Base-by-base conservation (phyloP, 164 flowering plant species). In the Magnolia kwangsiensis region DNA sequence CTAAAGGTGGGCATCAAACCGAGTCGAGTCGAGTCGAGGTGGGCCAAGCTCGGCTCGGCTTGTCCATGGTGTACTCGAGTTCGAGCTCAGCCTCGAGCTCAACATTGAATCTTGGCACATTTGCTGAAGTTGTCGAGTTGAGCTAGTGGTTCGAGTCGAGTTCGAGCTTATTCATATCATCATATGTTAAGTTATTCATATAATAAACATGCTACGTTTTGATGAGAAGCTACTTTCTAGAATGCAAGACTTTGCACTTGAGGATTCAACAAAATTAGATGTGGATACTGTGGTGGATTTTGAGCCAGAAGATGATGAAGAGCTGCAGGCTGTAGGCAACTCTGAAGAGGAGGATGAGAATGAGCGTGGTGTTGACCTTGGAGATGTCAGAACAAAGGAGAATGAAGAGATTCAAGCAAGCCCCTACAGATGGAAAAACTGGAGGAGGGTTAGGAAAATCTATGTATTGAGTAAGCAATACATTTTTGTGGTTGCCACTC, bases 401-500 rank as follows among this genome's bases (percentile, higher is more conserved):
- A 65, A 0, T 82, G 78, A 82, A 70, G 88, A 80, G 21, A 65
- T 0, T 81, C 78, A 83, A 70, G 83, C 72, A 66, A 83, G 63
- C 20, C 72, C 81, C 21, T 49, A 4, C 23, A 76, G 78, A 31
- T 77, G 79, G 65, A 93, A 75, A 80, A 92, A 88, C 74, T 93
- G 98, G 98, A 89, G 89, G 76, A 87, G 98, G 81, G 87, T 81
- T 31, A 85, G 97, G 79, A 87, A 90, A 82, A 45, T 10, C 74
- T 94, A 94, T 80, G 81, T 81, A 16, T 91, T 96, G n/a, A 94
- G 97, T 81, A 96, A 96, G 85, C 99, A 96, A 83, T 96, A 96
- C 81, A 87, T 96, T 68, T 96, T 96, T 86, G 92, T 94, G 75
- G 99, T 98, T 75, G 99, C 99, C 50, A 96, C 99, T 24, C 99